Conservation (phyloP, 305 asterid species). For the Nicotiana rustica region DNA sequence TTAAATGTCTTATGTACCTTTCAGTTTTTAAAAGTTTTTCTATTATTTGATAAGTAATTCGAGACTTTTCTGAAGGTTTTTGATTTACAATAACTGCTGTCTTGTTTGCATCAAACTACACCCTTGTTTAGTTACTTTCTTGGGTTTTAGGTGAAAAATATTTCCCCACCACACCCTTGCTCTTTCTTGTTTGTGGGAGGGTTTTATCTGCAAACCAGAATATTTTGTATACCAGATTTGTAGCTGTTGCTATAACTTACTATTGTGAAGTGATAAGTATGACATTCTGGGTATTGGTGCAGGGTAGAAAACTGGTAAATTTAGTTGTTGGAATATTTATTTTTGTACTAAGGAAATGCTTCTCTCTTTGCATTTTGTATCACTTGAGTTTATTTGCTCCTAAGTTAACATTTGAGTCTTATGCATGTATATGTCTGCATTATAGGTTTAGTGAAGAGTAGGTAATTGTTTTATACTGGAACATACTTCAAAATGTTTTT, state of each 20-base stretch:
- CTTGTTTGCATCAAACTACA: not conserved
- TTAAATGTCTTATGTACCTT: slow-evolving; percentile 31
- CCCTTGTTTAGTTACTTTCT: slow-evolving; percentile 4
- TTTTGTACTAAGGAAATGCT: not conserved
- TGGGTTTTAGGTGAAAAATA: not conserved
- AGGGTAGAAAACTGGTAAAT: not conserved
- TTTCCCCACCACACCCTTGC: not conserved
- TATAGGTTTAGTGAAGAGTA: not conserved
- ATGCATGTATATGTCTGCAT: slow-evolving; percentile 1
- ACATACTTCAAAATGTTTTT: not conserved
- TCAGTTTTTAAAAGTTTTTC: not conserved
- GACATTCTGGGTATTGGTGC: not conserved
- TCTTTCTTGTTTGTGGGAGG: not conserved
- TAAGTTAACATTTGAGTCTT: slow-evolving; percentile 15
- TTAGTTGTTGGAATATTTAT: not conserved
- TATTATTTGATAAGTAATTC: not conserved
- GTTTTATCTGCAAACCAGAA: slow-evolving; percentile 6
- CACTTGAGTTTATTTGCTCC: not conserved
- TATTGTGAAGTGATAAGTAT: not conserved
- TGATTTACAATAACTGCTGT: not conserved
- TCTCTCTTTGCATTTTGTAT: not conserved
- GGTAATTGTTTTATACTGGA: not conserved
- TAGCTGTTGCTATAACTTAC: not conserved
- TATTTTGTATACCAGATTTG: not conserved
- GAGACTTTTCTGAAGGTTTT: slow-evolving; percentile 24